Evolutionary conservation across 768 basidiomycete species (phyloP).

Genomic region (Galerina marginata): DNA sequence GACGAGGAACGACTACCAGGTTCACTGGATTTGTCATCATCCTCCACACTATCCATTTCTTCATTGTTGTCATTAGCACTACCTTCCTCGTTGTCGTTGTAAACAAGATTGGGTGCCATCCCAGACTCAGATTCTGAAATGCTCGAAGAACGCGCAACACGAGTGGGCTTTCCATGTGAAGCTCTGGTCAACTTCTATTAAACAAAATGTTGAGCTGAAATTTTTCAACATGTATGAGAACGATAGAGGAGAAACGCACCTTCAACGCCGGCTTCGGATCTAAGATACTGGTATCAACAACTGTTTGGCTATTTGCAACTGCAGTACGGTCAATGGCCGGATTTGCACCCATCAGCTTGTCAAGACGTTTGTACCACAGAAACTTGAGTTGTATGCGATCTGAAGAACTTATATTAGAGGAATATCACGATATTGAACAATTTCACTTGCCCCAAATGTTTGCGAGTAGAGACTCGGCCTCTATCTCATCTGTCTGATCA

Average conservation of each 20-base stretch:
- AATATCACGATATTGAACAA: background rate
- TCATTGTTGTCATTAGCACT: too few species aligned
- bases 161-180: too few species aligned
- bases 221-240: background rate
- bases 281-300: slow-evolving; percentile 21
- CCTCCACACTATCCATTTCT: too few species aligned
- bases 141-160: too few species aligned
- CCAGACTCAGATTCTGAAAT: too few species aligned
- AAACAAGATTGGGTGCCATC: too few species aligned
- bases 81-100: too few species aligned
- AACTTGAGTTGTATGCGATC: slow-evolving; percentile 27
- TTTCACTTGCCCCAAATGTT: background rate
- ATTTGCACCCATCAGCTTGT: slow-evolving; percentile 23
- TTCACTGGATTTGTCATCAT: too few species aligned
- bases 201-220: background rate
- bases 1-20: too few species aligned
- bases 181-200: background rate
- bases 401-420: background rate
- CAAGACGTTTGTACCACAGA: slow-evolving; percentile 30
- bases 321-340: slow-evolving; percentile 23
- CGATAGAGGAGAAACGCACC: background rate
- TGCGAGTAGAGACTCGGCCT: background rate
- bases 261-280: slow-evolving; percentile 1
- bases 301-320: slow-evolving; percentile 24
- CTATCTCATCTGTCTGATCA: background rate